These are phyloP conservation scores for Byssoonygena ceratinophila DNA, from an alignment of 2,329 filamentous ascomycete genomes.

Conservation along the genomic window DNA sequence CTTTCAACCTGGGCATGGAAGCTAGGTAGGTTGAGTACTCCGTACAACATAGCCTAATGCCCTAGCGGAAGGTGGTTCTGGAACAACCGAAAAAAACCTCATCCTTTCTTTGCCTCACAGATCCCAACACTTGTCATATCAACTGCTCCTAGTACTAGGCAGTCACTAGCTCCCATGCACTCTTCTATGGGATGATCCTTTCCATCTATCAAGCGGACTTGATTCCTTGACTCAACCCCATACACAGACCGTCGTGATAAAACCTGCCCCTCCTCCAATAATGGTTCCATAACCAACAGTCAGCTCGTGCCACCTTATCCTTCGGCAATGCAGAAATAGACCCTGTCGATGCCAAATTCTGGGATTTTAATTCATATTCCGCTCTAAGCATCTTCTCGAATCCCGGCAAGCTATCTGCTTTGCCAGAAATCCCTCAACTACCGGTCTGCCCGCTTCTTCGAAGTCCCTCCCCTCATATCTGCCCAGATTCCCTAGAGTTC, in stretches of 20 bases:
- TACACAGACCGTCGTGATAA: neutral
- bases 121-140: neutral
- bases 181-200: neutral
- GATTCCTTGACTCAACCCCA: slow-evolving; percentile 2
- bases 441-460: neutral
- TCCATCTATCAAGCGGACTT: neutral
- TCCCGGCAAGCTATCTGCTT: neutral
- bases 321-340: slow-evolving; percentile 3
- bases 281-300: neutral
- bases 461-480: neutral
- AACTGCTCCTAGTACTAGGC: neutral
- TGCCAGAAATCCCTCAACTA: neutral
- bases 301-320: neutral
- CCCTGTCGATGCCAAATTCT: neutral
- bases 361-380: neutral
- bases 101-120: neutral
- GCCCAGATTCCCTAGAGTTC: neutral
- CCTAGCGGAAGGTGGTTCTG: neutral
- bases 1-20: neutral
- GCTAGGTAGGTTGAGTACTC: too few species aligned
- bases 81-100: slow-evolving; percentile 1
- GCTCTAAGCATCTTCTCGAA: neutral
- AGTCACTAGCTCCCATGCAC: neutral
- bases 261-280: neutral
- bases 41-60: neutral